Base-by-base conservation (phyloP, 2,329 filamentous ascomycete species). In the Triangularia verruculosa region DNA sequence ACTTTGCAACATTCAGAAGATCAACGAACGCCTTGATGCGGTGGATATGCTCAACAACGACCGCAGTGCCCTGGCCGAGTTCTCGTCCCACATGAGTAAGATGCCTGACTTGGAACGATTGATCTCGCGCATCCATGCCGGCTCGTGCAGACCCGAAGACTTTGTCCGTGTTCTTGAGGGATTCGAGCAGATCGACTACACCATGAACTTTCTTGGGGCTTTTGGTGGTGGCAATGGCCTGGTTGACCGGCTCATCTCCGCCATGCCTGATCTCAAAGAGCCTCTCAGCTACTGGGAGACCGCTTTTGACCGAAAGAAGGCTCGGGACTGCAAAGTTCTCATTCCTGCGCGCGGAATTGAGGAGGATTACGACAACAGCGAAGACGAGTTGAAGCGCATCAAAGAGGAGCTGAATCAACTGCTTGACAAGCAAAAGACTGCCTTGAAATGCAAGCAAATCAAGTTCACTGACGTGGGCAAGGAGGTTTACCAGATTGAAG, bases 141-240 rank as follows among this genome's bases (percentile, higher is more conserved):
- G 92, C 0, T 87, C 87, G n/a, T 97, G 93, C 78, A 92, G 88
- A 72, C 86, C 93, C 0, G 91, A 95, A 62, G 95, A 99, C 74
- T 99, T 99, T 74, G 87, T 98, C 54, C 90, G 89, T 56, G 94
- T 98, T 0, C 82, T 99, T 0, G 93, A 98, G 75, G 95, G 95
- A 0, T 99, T 97, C 70, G 95, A 98, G 78, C 94, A 97, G 76
- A 98, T 99, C 54, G 93, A 97, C 67, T 95, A 97, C 74, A 96
- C 93, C 0, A 92, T 97, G 83, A 85, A 87, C 59, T 82, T 98
- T 22, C 83, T 98, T 1, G 82, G 84, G 55, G 83, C 88, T 8
- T 90, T 91, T 70, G 86, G 89, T 60, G 85, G 88, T n/a, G 91
- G 89, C 2, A 89, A 92, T 57, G 91, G 92, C 2, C 83, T 98